Base-by-base conservation (phyloP, 441 rosid genomes). In the Adansonia gregorii region DNA sequence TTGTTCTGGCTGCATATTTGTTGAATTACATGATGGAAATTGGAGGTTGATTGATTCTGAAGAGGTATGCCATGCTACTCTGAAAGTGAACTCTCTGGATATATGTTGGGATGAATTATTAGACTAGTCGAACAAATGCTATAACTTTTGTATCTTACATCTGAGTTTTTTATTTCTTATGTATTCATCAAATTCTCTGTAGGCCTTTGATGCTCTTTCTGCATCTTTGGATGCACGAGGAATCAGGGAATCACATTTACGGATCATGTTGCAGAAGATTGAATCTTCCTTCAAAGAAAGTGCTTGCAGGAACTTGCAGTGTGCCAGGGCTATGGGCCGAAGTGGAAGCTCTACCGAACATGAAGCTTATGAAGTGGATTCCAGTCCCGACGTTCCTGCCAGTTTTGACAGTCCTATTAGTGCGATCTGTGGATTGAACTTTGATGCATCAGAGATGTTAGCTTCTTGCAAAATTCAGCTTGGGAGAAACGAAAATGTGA, bases 1-100 rank as follows among this genome's bases (percentile, higher is more conserved):
- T 75, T 92, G 89, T 78, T 89, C 97, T 71, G 98, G 98, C 58
- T 85, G 95, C 80, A 86, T 97, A 76, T 93, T 94, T 84, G 98
- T 93, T 80, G 97, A 97, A 87, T 80, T 90, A 56, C 93, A 82
- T 70, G 89, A 90, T 69, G 93, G 97, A 60, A 83, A 72, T 51
- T 94, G 98, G 99, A 89, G 92, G 81, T 86, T 94, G 73, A 90
- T 94, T 78, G 98, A 97, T 81, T 86, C 98, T 77, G 94, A 84
- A 87, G 97, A 93, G 99, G 99, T 94, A 86, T 76, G 68, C 68
- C 8, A 52, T 31, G 9, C 66, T 58, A 66, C 52, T 61, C 66
- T 5, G 41, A 48, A 67, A 72, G 64, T 4, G n/a, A 24, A 49
- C 54, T 69, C 22, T 55, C 52, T 67, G 68, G 20, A 7, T 31